Conservation (phyloP, 2,329 filamentous ascomycete genomes). For the Calonectria ilicicola region DNA sequence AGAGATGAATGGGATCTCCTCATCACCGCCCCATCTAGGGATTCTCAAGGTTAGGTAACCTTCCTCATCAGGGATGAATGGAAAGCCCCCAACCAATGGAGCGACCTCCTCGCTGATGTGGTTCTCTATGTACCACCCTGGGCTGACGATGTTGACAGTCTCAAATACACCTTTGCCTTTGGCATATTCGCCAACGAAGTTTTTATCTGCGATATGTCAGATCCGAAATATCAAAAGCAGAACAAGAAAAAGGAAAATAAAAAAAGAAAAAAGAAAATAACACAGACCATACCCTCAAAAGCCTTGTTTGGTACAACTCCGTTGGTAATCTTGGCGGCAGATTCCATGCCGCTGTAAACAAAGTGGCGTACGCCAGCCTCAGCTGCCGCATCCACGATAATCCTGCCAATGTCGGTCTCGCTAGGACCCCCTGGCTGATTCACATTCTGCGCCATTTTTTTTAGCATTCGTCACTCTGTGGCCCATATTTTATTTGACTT, state of each 20-base stretch:
- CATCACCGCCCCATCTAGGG: slow-evolving; percentile 54
- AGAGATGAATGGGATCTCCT: slow-evolving; percentile 52
- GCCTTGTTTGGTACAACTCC: slow-evolving; percentile 46
- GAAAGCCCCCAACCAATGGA: slow-evolving; percentile 55
- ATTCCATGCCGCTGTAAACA: slow-evolving; percentile 51
- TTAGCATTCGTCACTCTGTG: slow-evolving; percentile 10
- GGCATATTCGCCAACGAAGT: slow-evolving; percentile 52
- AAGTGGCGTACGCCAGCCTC: slow-evolving; percentile 50
- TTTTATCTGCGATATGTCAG: slow-evolving; percentile 48
- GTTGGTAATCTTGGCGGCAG: slow-evolving; percentile 47
- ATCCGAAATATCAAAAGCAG: no score
- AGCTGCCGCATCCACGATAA: slow-evolving; percentile 48
- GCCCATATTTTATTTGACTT: neutral
- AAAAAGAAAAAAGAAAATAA: rapidly evolving
- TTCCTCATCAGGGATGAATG: slow-evolving; percentile 48
- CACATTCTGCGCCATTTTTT: slow-evolving; percentile 27
- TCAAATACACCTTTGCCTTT: slow-evolving; percentile 48
- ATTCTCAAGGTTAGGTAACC: slow-evolving; percentile 49
- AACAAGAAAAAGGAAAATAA: no score
- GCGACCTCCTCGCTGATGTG: slow-evolving; percentile 51
- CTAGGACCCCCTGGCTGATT: slow-evolving; percentile 42
- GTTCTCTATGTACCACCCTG: slow-evolving; percentile 58
- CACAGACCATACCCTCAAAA: slow-evolving; percentile 47
- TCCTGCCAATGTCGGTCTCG: slow-evolving; percentile 51
- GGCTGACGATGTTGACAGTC: slow-evolving; percentile 48